These are phyloP conservation scores for Exidia glandulosa DNA, from an alignment of 768 basidiomycete genomes.

Conservation along the genomic window DNA sequence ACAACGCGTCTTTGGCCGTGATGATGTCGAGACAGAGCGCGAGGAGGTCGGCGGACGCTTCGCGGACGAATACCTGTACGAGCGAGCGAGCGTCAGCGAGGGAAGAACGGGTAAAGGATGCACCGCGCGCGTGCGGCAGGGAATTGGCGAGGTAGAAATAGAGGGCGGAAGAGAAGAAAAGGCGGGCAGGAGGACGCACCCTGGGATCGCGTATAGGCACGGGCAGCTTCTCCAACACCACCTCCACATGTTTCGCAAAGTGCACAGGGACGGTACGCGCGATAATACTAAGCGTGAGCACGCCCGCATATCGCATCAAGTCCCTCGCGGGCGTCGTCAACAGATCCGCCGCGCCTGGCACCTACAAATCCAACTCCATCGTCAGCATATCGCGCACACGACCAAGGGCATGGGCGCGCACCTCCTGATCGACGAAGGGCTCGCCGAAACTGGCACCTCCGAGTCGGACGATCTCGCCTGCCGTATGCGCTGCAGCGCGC, in stretches of 20 bases:
- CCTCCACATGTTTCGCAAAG: slow-evolving; percentile 78
- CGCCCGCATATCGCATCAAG: slow-evolving; percentile 81
- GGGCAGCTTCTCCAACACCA: slow-evolving; percentile 88
- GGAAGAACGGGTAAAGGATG: too few species aligned
- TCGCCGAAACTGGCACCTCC: slow-evolving; percentile 80
- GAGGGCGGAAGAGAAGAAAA: too few species aligned
- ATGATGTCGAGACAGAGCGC: slow-evolving; percentile 88
- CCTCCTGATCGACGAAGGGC: slow-evolving; percentile 81
- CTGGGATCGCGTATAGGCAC: slow-evolving; percentile 84
- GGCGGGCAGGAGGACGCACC: neutral
- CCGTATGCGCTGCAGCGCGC: slow-evolving; percentile 86
- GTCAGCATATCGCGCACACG: too few species aligned
- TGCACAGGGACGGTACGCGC: slow-evolving; percentile 79
- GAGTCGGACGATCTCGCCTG: slow-evolving; percentile 75
- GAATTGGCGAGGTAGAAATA: too few species aligned
- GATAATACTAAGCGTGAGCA: slow-evolving; percentile 87
- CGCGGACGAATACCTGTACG: slow-evolving; percentile 56
- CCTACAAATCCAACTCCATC: too few species aligned
- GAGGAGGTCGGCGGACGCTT: slow-evolving; percentile 88
- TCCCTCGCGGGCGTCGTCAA: slow-evolving; percentile 51
- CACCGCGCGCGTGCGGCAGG: too few species aligned
- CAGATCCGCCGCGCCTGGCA: neutral
- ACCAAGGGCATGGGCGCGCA: too few species aligned
- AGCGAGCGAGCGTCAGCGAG: neutral
- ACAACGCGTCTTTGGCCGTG: slow-evolving; percentile 36